These are phyloP conservation scores for Fusarium continuum DNA, from an alignment of 2,329 filamentous ascomycete species.

Conservation along the genomic window DNA sequence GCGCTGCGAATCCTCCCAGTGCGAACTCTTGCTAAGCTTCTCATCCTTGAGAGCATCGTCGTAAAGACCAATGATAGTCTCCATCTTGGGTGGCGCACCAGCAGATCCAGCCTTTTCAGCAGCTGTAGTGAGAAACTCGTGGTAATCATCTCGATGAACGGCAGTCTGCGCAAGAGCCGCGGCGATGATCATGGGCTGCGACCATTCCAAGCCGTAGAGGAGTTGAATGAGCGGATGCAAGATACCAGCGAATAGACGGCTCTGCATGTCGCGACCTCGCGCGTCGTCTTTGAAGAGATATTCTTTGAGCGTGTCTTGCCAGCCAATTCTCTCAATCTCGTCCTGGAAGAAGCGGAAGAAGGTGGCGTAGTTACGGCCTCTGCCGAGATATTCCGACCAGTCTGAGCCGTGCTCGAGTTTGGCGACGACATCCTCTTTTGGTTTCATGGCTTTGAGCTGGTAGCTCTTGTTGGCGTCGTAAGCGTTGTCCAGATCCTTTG, in stretches of 20 bases:
- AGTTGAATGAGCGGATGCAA: conserved; percentile 78
- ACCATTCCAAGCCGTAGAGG: conserved; percentile 84
- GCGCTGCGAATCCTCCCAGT: conserved; percentile 66
- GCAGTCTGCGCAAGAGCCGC: conserved; percentile 81
- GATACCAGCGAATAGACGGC: conserved; percentile 71
- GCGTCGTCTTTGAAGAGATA: conserved; percentile 75
- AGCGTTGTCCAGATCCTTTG: conserved; percentile 66
- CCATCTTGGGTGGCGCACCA: conserved; percentile 21
- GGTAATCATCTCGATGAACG: conserved; percentile 70
- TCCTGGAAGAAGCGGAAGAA: conserved; percentile 80
- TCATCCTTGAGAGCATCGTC: conserved; percentile 64
- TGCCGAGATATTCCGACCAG: conserved; percentile 68
- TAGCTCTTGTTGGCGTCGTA: conserved; percentile 74
- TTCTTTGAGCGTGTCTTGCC: conserved; percentile 68
- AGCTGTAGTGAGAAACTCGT: conserved; percentile 65
- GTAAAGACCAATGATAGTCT: conserved; percentile 63
- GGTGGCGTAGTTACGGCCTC: conserved; percentile 71
- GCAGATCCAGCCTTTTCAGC: conserved; percentile 34
- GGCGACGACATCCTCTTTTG: conserved; percentile 60
- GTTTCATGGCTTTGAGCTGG: conserved; percentile 64
- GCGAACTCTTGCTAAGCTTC: conserved; percentile 63
- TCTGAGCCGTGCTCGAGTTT: conserved; percentile 64
- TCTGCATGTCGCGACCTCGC: conserved; percentile 73
- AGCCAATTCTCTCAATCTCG: conserved; percentile 72
- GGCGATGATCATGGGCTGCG: conserved; percentile 82